phyloP scores from a whole-genome alignment of 441 rosid species.

The Erodium texanum region DNA sequence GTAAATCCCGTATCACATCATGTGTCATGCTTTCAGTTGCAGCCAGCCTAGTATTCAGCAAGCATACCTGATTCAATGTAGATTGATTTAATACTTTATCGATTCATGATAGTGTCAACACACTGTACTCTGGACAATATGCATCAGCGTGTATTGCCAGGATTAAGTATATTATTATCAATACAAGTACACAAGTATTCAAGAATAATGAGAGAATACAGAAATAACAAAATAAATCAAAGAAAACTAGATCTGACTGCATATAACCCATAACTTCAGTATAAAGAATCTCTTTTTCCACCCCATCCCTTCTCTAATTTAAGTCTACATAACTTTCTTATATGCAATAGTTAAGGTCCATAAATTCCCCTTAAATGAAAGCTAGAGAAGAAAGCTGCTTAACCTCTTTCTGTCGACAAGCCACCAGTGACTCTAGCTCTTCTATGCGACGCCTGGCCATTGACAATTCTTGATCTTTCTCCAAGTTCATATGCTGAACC shows the following conservation, averaged over 20 bases:
- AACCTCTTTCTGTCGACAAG: slow-evolving; percentile 76
- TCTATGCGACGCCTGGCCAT: slow-evolving; percentile 52
- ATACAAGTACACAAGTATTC: not conserved
- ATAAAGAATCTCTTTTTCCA: not conserved
- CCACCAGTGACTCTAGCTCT: slow-evolving; percentile 56
- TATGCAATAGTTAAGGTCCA: slow-evolving; percentile 4
- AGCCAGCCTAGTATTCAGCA: slow-evolving; percentile 71
- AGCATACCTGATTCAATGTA: slow-evolving; percentile 47
- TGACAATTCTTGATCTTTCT: slow-evolving; percentile 78
- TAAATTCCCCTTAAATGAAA: not conserved
- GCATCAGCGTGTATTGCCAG: not conserved
- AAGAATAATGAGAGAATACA: not conserved
- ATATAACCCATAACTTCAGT: not conserved
- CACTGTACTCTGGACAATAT: slow-evolving; percentile 2
- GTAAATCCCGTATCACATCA: slow-evolving; percentile 89
- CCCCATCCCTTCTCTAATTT: not conserved
- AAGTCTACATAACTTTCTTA: not conserved
- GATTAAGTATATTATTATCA: slow-evolving; percentile 1
- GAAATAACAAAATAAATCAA: not conserved
- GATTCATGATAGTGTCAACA: not conserved
- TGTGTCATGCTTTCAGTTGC: slow-evolving; percentile 98
- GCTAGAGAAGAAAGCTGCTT: slow-evolving; percentile 9
- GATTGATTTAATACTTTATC: slow-evolving; percentile 8
- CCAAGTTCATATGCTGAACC: slow-evolving; percentile 78
- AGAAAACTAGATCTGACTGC: not conserved